Evolutionary conservation across 2,329 filamentous ascomycete genomes (phyloP).

Genomic region (Phyllosticta capitalensis): DNA sequence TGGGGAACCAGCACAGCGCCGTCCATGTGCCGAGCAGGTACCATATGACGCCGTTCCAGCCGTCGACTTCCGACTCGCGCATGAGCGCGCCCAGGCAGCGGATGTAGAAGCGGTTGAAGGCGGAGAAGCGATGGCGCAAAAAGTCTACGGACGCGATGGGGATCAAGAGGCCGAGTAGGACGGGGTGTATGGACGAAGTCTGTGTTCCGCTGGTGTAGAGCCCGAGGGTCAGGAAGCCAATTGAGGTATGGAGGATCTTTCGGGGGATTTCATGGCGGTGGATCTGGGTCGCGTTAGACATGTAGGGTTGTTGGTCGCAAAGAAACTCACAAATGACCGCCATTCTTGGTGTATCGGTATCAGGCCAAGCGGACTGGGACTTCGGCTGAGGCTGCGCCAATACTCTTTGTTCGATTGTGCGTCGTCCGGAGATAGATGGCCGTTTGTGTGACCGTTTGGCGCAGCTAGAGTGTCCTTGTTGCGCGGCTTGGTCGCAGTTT

Average conservation of each 20-base stretch:
- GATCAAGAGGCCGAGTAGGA: constrained; percentile 68
- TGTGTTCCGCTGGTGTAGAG: constrained; percentile 76
- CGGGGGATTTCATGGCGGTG: constrained; percentile 96
- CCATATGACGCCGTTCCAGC: constrained; percentile 95
- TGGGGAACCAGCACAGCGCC: constrained; percentile 78
- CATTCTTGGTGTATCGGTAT: constrained; percentile 94
- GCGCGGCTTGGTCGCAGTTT: constrained; percentile 15
- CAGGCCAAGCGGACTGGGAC: constrained; percentile 82
- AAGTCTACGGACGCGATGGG: constrained; percentile 78
- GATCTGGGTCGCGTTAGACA: constrained; percentile 27
- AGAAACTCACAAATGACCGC: constrained; percentile 60
- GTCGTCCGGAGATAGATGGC: constrained; percentile 58
- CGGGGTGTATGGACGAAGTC: constrained; percentile 68
- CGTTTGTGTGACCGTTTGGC: constrained; percentile 44
- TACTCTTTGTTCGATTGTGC: constrained; percentile 52
- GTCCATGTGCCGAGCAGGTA: constrained; percentile 87
- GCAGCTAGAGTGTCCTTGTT: constrained; percentile 33
- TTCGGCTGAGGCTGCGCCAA: constrained; percentile 83
- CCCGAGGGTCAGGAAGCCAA: constrained; percentile 85
- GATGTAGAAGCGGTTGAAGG: constrained; percentile 83
- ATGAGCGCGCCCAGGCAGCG: constrained; percentile 77
- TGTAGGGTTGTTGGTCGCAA: not conserved
- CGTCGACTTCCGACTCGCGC: constrained; percentile 89
- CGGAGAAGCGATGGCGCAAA: constrained; percentile 69
- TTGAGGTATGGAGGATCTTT: constrained; percentile 81